A percentile compares a stretch with the other conserved stretches of the same genome.
These are phyloP conservation scores for Penicillium simplicissimum DNA, from an alignment of 495 filamentous ascomycete species.

Conservation along the genomic window DNA sequence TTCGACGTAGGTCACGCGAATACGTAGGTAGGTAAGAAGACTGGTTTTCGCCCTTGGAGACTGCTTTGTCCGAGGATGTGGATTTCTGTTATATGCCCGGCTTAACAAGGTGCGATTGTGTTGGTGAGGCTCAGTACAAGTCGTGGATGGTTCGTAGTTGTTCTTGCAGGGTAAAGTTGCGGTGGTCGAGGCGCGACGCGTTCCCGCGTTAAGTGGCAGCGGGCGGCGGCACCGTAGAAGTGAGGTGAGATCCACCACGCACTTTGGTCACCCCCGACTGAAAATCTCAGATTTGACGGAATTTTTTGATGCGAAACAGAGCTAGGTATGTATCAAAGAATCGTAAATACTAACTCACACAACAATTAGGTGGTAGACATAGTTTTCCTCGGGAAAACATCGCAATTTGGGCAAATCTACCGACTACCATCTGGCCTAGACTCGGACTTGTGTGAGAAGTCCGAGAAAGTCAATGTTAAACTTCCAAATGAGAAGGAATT, in stretches of 20 bases:
- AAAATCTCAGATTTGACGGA: background rate
- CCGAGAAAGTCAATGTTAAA: too few relatives aligned
- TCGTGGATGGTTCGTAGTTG: constrained; percentile 4
- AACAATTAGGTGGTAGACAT: too few relatives aligned
- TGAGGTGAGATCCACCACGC: background rate
- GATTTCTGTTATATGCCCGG: background rate
- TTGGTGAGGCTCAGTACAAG: background rate
- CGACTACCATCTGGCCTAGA: background rate
- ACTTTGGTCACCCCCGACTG: background rate
- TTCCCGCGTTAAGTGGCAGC: constrained; percentile 38
- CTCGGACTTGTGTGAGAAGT: background rate
- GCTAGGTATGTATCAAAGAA: too few relatives aligned
- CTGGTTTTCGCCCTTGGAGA: background rate
- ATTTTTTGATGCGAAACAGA: too few relatives aligned
- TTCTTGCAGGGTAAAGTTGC: constrained; percentile 11
- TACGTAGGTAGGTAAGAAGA: background rate
- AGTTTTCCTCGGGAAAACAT: too few relatives aligned
- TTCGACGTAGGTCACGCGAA: background rate
- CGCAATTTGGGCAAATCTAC: too few relatives aligned
- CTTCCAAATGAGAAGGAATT: background rate
- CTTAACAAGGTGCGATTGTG: background rate
- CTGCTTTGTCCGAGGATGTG: background rate
- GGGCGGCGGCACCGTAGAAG: background rate
- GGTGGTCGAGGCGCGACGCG: constrained; percentile 37
- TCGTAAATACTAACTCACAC: too few relatives aligned